A percentile compares a stretch with the other conserved stretches of the same genome.
Evolutionary conservation across 768 basidiomycete genomes (phyloP).

Genomic region (Boletus rubroflammeus): DNA sequence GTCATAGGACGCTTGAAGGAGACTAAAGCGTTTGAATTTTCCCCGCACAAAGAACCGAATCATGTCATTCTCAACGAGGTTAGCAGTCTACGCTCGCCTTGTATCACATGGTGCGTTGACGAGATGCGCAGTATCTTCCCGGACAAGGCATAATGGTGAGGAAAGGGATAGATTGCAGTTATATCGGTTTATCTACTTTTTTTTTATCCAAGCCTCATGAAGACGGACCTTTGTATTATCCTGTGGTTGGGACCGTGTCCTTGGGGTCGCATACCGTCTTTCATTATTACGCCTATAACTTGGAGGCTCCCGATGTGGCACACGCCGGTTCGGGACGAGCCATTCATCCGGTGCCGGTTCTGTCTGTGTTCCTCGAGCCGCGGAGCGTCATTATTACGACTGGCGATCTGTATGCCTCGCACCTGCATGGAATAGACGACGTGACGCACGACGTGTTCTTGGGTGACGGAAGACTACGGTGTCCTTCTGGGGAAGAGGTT

Average conservation of each 20-base stretch:
- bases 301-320: constrained; percentile 21
- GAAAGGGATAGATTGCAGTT: constrained; percentile 15
- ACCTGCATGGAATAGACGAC: constrained; percentile 80
- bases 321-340: constrained; percentile 39
- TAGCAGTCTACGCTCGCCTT: constrained; percentile 11
- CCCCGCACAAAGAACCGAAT: constrained; percentile 71
- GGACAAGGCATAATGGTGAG: constrained; percentile 92
- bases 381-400: constrained; percentile 81
- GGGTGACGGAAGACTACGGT: constrained; percentile 18
- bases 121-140: constrained; percentile 59
- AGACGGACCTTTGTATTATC: constrained; percentile 86
- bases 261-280: constrained; percentile 81
- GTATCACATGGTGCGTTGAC: constrained; percentile 13
- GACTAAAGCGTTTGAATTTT: constrained; percentile 59
- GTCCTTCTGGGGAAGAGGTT: constrained; percentile 29
- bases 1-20: constrained; percentile 64
- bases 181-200: constrained; percentile 1
- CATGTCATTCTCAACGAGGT: constrained; percentile 90
- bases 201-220: constrained; percentile 68
- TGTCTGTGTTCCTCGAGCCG: constrained; percentile 78
- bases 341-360: constrained; percentile 62
- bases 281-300: constrained; percentile 69
- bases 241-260: constrained; percentile 88
- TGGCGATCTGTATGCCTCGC: constrained; percentile 60
- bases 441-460: constrained; percentile 46